Evolutionary conservation across 768 basidiomycete genomes (phyloP).

Genomic region (Phanerochaete sordida): DNA sequence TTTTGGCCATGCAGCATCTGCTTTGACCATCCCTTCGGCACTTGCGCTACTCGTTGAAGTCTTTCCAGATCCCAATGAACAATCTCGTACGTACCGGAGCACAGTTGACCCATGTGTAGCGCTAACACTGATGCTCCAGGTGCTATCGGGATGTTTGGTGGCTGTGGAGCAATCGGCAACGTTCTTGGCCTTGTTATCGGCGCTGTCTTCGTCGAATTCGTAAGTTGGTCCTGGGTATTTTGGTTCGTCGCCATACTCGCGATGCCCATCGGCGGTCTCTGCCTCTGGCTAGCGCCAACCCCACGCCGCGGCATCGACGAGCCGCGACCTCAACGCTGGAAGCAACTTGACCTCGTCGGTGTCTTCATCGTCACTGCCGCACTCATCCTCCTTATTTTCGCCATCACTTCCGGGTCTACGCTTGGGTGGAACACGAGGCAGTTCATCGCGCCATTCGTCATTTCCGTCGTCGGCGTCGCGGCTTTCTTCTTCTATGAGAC

Average conservation of each 20-base stretch:
- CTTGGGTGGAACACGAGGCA: constrained; percentile 44
- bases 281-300: neutral
- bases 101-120: constrained; percentile 36
- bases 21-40: constrained; percentile 37
- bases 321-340: neutral
- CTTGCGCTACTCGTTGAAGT: constrained; percentile 37
- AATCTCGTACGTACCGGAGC: constrained; percentile 35
- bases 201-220: constrained; percentile 26
- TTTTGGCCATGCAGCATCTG: constrained; percentile 21
- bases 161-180: constrained; percentile 43
- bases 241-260: constrained; percentile 36
- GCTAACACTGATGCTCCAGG: constrained; percentile 36
- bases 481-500: constrained; percentile 53
- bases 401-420: constrained; percentile 36
- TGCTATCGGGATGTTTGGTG: constrained; percentile 35
- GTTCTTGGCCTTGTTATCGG: constrained; percentile 21
- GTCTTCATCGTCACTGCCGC: constrained; percentile 17
- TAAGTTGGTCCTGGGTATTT: constrained; percentile 38
- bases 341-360: constrained; percentile 24
- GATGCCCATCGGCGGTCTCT: constrained; percentile 20
- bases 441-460: constrained; percentile 43
- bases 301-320: neutral
- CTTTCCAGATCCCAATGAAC: constrained; percentile 36
- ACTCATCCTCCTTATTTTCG: constrained; percentile 27
- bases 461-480: constrained; percentile 37